Base-by-base conservation (phyloP, 352 stramenopile genomes). In the Globisporangium ultimum region DNA sequence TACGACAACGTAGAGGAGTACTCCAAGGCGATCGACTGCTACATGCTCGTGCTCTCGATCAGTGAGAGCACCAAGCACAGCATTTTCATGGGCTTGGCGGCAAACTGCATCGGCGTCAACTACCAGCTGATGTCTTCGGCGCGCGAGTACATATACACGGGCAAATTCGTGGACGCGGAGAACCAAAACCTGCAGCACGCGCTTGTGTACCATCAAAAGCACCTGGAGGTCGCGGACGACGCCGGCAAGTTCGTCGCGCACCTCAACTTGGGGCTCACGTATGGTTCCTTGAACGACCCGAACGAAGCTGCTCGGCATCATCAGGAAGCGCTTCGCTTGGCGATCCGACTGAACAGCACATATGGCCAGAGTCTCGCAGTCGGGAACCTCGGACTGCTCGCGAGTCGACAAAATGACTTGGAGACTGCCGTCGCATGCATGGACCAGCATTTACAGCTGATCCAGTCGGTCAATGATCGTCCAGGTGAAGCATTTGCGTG, bases 21-120 rank as follows among this genome's bases (percentile, higher is more conserved):
- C 51, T 62, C 64, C 21, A 89, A 85, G 53, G 88, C 87, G 24
- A 90, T 96, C 50, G 87, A 94, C 47, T 88, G 71, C 66, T 97
- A 95, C 63, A 62, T 91, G 51, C 63, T 93, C 47, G 89, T 94
- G 63, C 80, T 96, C 12, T 90, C 75, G 5, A 90, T 97, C 58
- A 93, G 86, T 46, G 74, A 91, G 45, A 87, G 84, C 63, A 88
- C 87, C 15, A 68, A 93, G 40, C 85, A 96, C 53, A 79, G 68
- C 47, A 48, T 87, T 22, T 93, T 92, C 58, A 80, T 87, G 52
- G 79, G 66, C 3, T 68, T 97, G 17, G 87, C 86, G 8, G 71
- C 89, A 46, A 95, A 96, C 58, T 96, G 86, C 65, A 96, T 96
- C 51, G 89, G 89, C 21, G 85, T 97, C 59, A 76, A 96, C 68